Conservation (phyloP, 2,329 filamentous ascomycete genomes). For the Pezicula radicicola region DNA sequence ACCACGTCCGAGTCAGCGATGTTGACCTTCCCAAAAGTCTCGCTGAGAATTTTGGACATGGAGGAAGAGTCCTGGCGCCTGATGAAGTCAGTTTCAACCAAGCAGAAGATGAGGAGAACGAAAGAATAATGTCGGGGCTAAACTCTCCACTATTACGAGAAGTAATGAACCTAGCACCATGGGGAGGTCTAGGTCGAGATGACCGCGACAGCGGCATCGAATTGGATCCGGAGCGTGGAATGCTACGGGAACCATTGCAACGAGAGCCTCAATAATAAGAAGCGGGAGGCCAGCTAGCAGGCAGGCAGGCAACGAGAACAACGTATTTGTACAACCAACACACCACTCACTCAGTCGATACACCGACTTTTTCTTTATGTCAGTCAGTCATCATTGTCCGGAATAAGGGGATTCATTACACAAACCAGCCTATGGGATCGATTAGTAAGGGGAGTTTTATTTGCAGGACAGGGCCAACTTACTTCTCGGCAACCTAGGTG, state of each 20-base stretch:
- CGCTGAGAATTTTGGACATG: constrained; percentile 27
- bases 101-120: constrained; percentile 8
- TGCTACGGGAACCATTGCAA: neutral
- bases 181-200: constrained; percentile 17
- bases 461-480: neutral
- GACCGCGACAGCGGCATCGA: constrained; percentile 27
- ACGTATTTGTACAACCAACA: neutral
- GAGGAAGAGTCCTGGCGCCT: constrained; percentile 71
- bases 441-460: neutral
- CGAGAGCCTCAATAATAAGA: neutral
- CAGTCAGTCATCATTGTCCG: neutral
- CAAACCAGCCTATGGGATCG: neutral
- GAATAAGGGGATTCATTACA: neutral
- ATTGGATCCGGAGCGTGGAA: constrained; percentile 10
- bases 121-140: constrained; percentile 23
- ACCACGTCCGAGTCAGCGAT: constrained; percentile 75
- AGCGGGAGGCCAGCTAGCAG: neutral
- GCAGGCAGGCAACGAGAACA: neutral
- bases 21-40: constrained; percentile 52
- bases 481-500: neutral
- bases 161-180: constrained; percentile 19
- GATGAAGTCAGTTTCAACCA: constrained; percentile 55
- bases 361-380: neutral
- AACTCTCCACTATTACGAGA: constrained; percentile 22
- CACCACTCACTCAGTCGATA: constrained; percentile 2